phyloP scores from a whole-genome alignment of 2,329 filamentous ascomycete genomes.

The Dendryphion nanum region DNA sequence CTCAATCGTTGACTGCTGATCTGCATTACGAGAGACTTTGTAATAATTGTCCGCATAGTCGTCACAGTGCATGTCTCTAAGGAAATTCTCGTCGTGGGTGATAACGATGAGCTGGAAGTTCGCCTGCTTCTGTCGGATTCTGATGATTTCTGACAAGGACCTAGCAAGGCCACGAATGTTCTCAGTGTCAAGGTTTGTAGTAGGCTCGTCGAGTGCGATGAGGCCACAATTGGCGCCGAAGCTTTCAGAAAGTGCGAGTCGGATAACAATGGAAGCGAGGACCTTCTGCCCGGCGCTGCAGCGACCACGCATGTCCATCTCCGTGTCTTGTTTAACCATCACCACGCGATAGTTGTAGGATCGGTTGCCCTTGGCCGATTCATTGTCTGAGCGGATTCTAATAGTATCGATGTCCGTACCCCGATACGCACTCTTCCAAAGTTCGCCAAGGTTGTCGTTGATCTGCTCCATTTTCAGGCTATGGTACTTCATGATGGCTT shows the following conservation, averaged over 20 bases:
- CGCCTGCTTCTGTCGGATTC: conserved; percentile 74
- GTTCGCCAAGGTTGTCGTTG: conserved; percentile 87
- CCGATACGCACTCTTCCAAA: conserved; percentile 97
- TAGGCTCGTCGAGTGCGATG: conserved; percentile 95
- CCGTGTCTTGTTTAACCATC: conserved; percentile 95
- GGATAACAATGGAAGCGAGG: conserved; percentile 94
- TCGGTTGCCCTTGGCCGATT: conserved; percentile 70
- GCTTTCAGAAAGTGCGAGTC: conserved; percentile 90
- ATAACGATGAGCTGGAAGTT: conserved; percentile 99
- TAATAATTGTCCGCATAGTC: conserved; percentile 95
- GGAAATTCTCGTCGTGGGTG: conserved; percentile 96
- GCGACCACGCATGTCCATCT: conserved; percentile 99
- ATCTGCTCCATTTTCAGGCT: conserved; percentile 97
- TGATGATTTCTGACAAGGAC: conserved; percentile 84
- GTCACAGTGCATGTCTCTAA: conserved; percentile 87
- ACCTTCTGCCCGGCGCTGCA: conserved; percentile 98
- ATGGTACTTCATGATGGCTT: conserved; percentile 97
- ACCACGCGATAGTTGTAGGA: conserved; percentile 95
- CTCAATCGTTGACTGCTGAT: conserved; percentile 85
- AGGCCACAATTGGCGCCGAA: conserved; percentile 95
- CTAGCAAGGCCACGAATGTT: conserved; percentile 89
- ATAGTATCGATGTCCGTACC: conserved; percentile 97
- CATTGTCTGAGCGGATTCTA: conserved; percentile 87
- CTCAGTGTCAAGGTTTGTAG: conserved; percentile 91
- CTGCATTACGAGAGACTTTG: conserved; percentile 76